Percentiles rank a stretch among this genome's conserved stretches.
Conservation (phyloP, 1,284 basidiomycete species). For the Sanghuangporus baumii region DNA sequence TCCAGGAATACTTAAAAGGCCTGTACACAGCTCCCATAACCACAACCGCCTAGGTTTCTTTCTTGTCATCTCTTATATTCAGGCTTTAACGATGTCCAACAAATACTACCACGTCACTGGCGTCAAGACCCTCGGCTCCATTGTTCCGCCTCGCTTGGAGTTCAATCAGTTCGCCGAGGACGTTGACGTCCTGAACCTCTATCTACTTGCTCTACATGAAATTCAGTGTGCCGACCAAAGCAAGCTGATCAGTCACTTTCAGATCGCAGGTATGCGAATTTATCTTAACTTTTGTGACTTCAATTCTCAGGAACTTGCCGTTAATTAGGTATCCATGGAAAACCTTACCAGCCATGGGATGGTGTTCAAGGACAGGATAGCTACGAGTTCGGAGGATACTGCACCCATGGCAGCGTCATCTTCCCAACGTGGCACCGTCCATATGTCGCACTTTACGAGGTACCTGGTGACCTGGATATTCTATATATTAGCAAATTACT, state of each 20-base stretch:
- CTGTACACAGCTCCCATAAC: too few species aligned
- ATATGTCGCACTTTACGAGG: conserved; percentile 44
- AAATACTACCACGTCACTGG: conserved; percentile 20
- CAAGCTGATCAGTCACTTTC: conserved; percentile 36
- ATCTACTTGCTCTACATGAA: conserved; percentile 38
- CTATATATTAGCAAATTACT: neutral
- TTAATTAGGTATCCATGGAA: conserved; percentile 40
- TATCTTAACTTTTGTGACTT: neutral
- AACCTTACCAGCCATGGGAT: conserved; percentile 39
- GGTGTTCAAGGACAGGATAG: conserved; percentile 27
- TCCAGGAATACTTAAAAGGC: too few species aligned
- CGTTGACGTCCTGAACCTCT: conserved; percentile 40
- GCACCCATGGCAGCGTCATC: conserved; percentile 42
- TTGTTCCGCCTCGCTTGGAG: conserved; percentile 33
- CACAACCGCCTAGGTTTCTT: too few species aligned
- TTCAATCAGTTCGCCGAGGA: conserved; percentile 41
- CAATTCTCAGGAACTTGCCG: too few species aligned
- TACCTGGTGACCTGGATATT: conserved; percentile 17
- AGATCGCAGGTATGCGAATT: conserved; percentile 27
- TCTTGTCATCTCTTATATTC: too few species aligned
- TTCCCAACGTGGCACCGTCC: conserved; percentile 53
- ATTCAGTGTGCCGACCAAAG: conserved; percentile 31
- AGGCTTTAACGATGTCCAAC: neutral
- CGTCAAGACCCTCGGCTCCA: neutral
- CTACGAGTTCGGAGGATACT: conserved; percentile 38